Evolutionary conservation across 31 red algal species (phyloP).

Genomic region (Odonthalia washingtoniensis): DNA sequence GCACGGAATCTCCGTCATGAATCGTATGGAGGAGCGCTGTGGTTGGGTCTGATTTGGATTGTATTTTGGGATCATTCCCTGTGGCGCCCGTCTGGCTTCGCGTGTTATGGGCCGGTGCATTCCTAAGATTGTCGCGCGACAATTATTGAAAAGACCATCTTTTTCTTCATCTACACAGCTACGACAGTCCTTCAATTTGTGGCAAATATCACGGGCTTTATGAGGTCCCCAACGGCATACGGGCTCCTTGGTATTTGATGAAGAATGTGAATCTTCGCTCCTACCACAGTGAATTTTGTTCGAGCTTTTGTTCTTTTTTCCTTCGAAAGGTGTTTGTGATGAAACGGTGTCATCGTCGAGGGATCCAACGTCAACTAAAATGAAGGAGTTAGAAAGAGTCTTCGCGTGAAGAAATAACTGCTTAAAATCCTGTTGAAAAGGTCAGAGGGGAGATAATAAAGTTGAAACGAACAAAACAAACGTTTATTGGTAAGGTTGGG

Average conservation of each 20-base stretch:
- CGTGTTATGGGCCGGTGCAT: background rate
- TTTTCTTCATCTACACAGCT: background rate
- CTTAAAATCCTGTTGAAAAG: no score
- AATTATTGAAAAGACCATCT: constrained; percentile 1
- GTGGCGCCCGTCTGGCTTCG: background rate
- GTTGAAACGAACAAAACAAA: no score
- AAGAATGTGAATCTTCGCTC: background rate
- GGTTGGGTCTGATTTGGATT: background rate
- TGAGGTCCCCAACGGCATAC: background rate
- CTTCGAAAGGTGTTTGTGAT: background rate
- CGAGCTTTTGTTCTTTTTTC: background rate
- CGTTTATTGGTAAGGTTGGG: no score
- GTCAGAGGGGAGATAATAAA: no score
- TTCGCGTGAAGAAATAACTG: no score
- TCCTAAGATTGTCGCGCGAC: background rate
- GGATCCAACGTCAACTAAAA: no score
- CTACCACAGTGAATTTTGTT: background rate
- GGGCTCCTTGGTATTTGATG: background rate
- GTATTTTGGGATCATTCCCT: background rate
- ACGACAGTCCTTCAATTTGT: background rate
- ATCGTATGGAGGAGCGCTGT: background rate
- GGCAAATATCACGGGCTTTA: background rate
- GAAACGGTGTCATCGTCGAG: background rate
- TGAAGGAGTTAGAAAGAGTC: no score
- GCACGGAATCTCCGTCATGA: background rate